Evolutionary conservation across 2,329 filamentous ascomycete genomes (phyloP), one percentile per base, ranked within the genome.

Genomic region (Aspergillus versicolor): DNA sequence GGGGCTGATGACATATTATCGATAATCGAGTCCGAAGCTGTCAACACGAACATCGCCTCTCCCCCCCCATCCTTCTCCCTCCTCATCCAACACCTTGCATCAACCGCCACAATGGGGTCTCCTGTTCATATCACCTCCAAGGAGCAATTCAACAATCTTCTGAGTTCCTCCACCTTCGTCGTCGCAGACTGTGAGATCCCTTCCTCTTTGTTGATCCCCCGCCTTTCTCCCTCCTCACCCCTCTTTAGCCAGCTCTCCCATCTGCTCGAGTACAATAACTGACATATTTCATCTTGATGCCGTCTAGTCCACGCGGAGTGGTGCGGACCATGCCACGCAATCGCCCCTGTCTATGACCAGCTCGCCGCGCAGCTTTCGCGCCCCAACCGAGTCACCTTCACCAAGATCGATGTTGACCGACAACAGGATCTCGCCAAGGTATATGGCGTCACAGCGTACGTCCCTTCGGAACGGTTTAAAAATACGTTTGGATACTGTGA

Each of bases 281-380:
- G 38, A 57, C 48, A 49, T 38, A 17, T 45, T 12, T 3, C 34
- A 37, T 45, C 15, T 24, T 4, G 30, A 38, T 19, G 4, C 3
- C 21, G 37, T 66, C 49, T 67, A 96, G 91, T 97, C 81, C 93
- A 90, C 69, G 91, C 92, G 68, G 88, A 91, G 69, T 94, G 89
- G 88, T 96, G 90, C 70, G 87, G 80, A 34, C 89, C 91, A 69
- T 96, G 92, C 83, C 89, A 91, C 67, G 82, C 85, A 63, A 92
- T 97, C 64, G 89, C 89, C 5, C 91, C 92, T 17, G 75, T 92
- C 61, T 97, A 91, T 78, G 90, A 94, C 68, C 79, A 87, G 71
- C 84, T 97, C 48, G 87, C 92, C 32, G 72, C 77, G 44, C 82
- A 87, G 60, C 82, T 96, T 45, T 89, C 90, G 17, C 84, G 86